Conservation (phyloP, 192 early-diverging fungal genomes). For the Backusella circina region DNA sequence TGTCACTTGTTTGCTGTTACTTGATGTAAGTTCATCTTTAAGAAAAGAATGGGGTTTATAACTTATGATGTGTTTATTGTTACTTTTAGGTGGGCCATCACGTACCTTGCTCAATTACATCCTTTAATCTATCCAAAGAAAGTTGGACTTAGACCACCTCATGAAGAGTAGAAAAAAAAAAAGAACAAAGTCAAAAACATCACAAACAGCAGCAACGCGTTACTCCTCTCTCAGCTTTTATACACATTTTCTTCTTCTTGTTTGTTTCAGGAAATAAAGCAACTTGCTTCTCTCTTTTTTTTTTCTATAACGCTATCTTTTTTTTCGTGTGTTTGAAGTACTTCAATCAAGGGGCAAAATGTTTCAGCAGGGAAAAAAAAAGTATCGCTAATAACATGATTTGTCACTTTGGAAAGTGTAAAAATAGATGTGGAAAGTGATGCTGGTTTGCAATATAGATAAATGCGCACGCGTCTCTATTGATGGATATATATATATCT, state of each 20-base stretch:
- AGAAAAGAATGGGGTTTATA: not conserved
- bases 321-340: not conserved
- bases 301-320: not conserved
- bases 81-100: conserved; percentile 80
- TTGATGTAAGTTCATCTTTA: conserved; percentile 50
- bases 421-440: too few relatives aligned
- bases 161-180: conserved; percentile 1
- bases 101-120: conserved; percentile 84
- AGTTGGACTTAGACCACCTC: conserved; percentile 51
- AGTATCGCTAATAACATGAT: not conserved
- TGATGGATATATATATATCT: too few relatives aligned
- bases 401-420: too few relatives aligned
- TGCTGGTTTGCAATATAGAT: too few relatives aligned
- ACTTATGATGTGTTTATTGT: not conserved
- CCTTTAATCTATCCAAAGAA: conserved; percentile 78
- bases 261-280: not conserved
- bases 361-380: not conserved
- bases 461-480: too few relatives aligned
- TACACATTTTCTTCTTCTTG: not conserved
- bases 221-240: not conserved
- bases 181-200: not conserved
- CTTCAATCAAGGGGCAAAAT: not conserved
- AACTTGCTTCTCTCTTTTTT: not conserved
- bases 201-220: not conserved
- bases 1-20: conserved; percentile 56